These are phyloP conservation scores for Talinum fruticosum DNA, from an alignment of 148 eudicot species.

Conservation along the genomic window DNA sequence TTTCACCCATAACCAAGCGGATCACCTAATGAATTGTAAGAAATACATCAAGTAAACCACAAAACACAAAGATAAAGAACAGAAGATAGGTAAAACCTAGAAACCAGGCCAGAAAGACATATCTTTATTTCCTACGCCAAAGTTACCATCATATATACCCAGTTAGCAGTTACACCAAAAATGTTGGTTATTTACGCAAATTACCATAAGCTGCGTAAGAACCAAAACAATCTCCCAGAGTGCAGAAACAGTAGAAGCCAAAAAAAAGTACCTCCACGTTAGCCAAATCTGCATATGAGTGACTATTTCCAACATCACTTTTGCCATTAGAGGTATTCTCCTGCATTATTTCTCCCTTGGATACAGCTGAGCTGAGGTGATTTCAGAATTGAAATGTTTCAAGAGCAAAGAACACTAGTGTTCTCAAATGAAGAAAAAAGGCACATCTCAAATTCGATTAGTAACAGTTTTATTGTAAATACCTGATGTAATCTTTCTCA, in stretches of 20 bases:
- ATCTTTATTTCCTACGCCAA: background rate
- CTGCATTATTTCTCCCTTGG: constrained; percentile 51
- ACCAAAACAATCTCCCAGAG: background rate
- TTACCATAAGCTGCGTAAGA: background rate
- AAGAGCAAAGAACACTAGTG: background rate
- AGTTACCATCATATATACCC: too few relatives aligned
- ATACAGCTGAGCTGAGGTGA: constrained; percentile 48
- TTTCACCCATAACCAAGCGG: constrained; percentile 53
- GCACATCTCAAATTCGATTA: background rate
- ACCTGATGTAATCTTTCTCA: constrained; percentile 62
- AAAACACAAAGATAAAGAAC: background rate
- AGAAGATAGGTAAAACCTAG: background rate
- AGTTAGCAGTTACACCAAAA: background rate
- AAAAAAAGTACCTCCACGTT: constrained; percentile 41
- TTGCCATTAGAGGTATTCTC: constrained; percentile 30
- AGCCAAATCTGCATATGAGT: constrained; percentile 30
- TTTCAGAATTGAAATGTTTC: background rate
- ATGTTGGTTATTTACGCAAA: background rate
- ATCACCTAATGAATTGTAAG: constrained; percentile 43
- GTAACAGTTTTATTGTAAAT: constrained; percentile 13
- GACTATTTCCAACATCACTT: constrained; percentile 17
- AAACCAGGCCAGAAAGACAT: constrained; percentile 3
- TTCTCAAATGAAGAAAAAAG: background rate
- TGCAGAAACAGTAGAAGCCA: background rate
- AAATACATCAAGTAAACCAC: constrained; percentile 1